A percentile compares a stretch with the other conserved stretches of the same genome.
phyloP scores from a whole-genome alignment of 768 basidiomycete genomes.

The Leccinum subtestaceum region DNA sequence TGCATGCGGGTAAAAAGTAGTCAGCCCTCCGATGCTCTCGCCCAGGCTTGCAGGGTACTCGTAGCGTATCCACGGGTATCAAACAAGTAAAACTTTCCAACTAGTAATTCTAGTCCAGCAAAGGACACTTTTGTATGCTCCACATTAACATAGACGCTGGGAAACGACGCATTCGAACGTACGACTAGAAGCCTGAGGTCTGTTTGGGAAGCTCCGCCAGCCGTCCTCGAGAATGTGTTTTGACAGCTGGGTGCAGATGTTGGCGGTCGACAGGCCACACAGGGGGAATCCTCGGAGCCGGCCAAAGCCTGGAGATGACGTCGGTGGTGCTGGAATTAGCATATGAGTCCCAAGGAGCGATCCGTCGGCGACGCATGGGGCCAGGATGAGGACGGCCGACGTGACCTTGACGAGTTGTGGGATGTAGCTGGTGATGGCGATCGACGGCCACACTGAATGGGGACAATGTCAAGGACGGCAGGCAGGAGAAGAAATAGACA shows the following conservation, averaged over 20 bases:
- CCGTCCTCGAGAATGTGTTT: too few species aligned
- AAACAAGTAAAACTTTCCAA: slow-evolving; percentile 88
- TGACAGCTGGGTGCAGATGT: too few species aligned
- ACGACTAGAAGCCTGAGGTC: slow-evolving; percentile 35
- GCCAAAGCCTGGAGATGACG: too few species aligned
- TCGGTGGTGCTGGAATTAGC: too few species aligned
- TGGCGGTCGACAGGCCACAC: too few species aligned
- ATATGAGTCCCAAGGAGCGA: too few species aligned
- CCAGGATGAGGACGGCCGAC: slow-evolving; percentile 48
- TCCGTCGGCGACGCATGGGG: too few species aligned
- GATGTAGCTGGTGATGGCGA: slow-evolving; percentile 68
- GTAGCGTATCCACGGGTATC: slow-evolving; percentile 74
- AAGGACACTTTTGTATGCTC: slow-evolving; percentile 63
- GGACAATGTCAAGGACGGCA: neutral
- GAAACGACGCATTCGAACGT: slow-evolving; percentile 25
- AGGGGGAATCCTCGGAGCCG: too few species aligned
- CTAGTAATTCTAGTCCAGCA: slow-evolving; percentile 86
- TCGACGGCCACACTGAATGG: slow-evolving; percentile 59
- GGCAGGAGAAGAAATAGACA: neutral
- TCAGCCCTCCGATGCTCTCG: neutral
- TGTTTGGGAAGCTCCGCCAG: too few species aligned
- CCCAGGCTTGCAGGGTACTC: slow-evolving; percentile 18
- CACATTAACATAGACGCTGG: neutral
- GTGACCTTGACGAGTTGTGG: slow-evolving; percentile 82
- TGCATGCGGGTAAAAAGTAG: slow-evolving; percentile 16